phyloP scores from a whole-genome alignment of 495 filamentous ascomycete species.

The Penicillium egyptiacum region DNA sequence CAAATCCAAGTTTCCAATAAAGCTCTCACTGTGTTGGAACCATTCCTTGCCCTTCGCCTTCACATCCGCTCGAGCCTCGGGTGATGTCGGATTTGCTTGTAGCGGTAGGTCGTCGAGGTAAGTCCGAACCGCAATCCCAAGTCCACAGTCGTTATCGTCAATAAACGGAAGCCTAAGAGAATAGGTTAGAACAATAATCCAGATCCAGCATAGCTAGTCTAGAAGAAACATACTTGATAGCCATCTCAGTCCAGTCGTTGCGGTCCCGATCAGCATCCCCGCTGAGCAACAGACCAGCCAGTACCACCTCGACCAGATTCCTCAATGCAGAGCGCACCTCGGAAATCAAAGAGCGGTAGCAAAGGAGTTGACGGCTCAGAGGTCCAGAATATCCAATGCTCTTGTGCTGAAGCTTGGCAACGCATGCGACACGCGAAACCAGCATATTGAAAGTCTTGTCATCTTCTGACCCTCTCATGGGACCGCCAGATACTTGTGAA shows the following conservation, averaged over 20 bases:
- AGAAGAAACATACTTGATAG: constrained; percentile 60
- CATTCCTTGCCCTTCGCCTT: constrained; percentile 63
- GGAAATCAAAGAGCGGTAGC: constrained; percentile 79
- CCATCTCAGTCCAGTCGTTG: constrained; percentile 67
- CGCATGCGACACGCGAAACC: constrained; percentile 78
- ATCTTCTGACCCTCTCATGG: constrained; percentile 56
- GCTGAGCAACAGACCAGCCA: constrained; percentile 75
- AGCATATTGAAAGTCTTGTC: constrained; percentile 72
- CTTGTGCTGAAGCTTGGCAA: constrained; percentile 79
- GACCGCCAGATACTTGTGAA: constrained; percentile 57
- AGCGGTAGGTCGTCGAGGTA: constrained; percentile 83
- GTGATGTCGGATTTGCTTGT: constrained; percentile 53
- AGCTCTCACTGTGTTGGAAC: constrained; percentile 75
- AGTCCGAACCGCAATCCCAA: constrained; percentile 88
- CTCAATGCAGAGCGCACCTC: constrained; percentile 74
- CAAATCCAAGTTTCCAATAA: constrained; percentile 72
- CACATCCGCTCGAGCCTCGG: constrained; percentile 60
- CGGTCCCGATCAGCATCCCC: constrained; percentile 72
- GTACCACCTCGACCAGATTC: constrained; percentile 77
- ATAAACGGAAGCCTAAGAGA: constrained; percentile 75
- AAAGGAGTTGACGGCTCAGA: constrained; percentile 83
- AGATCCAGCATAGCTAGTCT: neutral
- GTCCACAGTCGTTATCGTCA: constrained; percentile 75
- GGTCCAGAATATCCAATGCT: constrained; percentile 92
- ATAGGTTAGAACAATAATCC: constrained; percentile 32